These are phyloP conservation scores for Pezicula neosporulosa DNA, from an alignment of 2,329 filamentous ascomycete genomes.

Conservation along the genomic window DNA sequence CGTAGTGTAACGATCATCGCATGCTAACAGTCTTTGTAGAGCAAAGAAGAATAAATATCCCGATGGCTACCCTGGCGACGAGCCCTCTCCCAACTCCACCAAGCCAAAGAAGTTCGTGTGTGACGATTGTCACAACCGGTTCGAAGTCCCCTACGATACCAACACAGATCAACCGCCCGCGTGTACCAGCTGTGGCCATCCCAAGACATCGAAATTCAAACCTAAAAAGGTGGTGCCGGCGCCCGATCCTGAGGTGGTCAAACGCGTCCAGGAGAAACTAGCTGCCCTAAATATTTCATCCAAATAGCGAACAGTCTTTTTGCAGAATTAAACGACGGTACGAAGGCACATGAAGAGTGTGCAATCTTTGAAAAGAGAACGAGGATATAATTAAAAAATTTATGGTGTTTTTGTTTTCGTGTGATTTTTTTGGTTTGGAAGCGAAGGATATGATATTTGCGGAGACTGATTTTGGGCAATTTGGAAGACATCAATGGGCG, in stretches of 20 bases:
- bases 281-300: conserved; percentile 23
- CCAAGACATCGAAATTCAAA: conserved; percentile 48
- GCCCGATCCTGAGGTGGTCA: conserved; percentile 58
- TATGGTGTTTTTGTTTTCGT: no score
- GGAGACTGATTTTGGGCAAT: no score
- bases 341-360: no score
- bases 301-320: neutral
- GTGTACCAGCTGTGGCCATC: conserved; percentile 59
- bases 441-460: no score
- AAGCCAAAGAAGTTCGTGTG: conserved; percentile 51
- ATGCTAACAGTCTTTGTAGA: conserved; percentile 33
- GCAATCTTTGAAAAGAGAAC: no score
- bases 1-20: neutral
- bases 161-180: conserved; percentile 27
- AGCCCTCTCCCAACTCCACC: conserved; percentile 32
- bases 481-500: no score
- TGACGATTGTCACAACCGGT: conserved; percentile 58
- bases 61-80: conserved; percentile 65
- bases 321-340: no score
- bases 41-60: conserved; percentile 68
- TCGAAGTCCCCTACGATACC: conserved; percentile 22
- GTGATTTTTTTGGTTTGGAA: no score
- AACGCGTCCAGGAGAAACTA: conserved; percentile 53
- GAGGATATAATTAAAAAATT: no score
- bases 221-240: conserved; percentile 52